phyloP scores from a whole-genome alignment of 306 rosid species.

The Quercus gilva region DNA sequence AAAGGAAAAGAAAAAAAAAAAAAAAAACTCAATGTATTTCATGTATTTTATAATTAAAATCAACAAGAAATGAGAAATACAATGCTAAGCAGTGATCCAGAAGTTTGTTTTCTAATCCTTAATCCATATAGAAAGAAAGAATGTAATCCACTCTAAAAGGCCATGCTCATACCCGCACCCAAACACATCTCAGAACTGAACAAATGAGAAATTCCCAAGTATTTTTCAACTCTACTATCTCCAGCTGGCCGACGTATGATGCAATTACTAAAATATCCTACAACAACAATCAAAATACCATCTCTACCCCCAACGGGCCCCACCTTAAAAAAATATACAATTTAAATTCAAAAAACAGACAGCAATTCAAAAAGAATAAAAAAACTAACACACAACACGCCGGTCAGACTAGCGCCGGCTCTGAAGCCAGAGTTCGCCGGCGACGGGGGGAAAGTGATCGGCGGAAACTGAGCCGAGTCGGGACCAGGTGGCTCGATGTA shows the following conservation, averaged over 20 bases:
- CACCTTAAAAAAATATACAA: no score
- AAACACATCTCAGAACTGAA: not conserved
- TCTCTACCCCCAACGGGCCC: not conserved
- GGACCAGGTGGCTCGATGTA: constrained; percentile 58
- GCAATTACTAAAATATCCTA: not conserved
- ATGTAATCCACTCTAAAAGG: not conserved
- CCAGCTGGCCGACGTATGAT: not conserved
- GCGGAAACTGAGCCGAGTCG: constrained; percentile 41
- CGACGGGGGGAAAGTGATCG: constrained; percentile 16
- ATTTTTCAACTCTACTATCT: no score
- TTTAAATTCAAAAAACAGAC: not conserved
- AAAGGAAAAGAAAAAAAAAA: not conserved
- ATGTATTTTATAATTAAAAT: not conserved
- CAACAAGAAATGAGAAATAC: not conserved
- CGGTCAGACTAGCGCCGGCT: constrained; percentile 16
- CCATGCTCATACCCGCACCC: not conserved
- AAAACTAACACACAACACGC: constrained; percentile 19
- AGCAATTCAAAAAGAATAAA: constrained; percentile 12
- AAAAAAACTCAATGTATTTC: not conserved
- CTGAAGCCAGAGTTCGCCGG: constrained; percentile 27
- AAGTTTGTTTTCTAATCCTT: not conserved
- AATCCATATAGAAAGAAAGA: not conserved
- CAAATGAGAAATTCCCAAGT: no score
- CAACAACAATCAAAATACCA: not conserved
- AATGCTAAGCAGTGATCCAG: not conserved